Percentiles rank a stretch among this genome's conserved stretches.
Evolutionary conservation across 2,329 filamentous ascomycete species (phyloP).

Genomic region (Trichoderma afroharzianum): DNA sequence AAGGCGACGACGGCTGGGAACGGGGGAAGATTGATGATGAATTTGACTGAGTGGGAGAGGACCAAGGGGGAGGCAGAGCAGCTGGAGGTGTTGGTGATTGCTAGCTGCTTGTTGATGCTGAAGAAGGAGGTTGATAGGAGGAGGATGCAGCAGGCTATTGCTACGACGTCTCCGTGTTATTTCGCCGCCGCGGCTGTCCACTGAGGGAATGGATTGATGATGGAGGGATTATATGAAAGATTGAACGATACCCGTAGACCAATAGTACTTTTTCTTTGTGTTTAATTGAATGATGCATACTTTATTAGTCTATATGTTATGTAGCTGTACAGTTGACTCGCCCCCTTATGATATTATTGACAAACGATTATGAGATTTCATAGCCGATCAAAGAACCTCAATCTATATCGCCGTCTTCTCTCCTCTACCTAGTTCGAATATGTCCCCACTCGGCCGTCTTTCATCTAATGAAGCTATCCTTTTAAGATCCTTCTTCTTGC

Average conservation of each 20-base stretch:
- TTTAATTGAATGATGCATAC: neutral
- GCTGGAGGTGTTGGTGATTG: slow-evolving; percentile 50
- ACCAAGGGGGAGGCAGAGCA: slow-evolving; percentile 34
- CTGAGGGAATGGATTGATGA: slow-evolving; percentile 7
- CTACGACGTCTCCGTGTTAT: slow-evolving; percentile 29
- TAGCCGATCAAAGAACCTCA: rapidly evolving
- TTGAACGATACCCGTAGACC: neutral
- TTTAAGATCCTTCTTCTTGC: slow-evolving; percentile 36
- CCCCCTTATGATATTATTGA: neutral
- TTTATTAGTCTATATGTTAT: neutral
- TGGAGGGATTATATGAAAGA: neutral
- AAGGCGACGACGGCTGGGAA: slow-evolving; percentile 43
- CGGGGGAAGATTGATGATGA: slow-evolving; percentile 46
- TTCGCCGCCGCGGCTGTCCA: neutral
- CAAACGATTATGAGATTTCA: neutral
- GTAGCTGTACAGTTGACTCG: neutral
- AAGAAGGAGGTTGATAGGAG: slow-evolving; percentile 63
- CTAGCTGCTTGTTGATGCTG: slow-evolving; percentile 58
- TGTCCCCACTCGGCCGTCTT: slow-evolving; percentile 25
- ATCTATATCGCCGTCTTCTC: slow-evolving; percentile 25
- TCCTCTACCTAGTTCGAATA: slow-evolving; percentile 22
- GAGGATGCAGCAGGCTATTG: slow-evolving; percentile 47
- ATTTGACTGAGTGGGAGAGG: slow-evolving; percentile 36
- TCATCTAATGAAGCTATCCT: slow-evolving; percentile 28
- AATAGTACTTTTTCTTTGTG: neutral